These are phyloP conservation scores for Lecanosticta acicola DNA, from an alignment of 2,329 filamentous ascomycete genomes.

Conservation along the genomic window DNA sequence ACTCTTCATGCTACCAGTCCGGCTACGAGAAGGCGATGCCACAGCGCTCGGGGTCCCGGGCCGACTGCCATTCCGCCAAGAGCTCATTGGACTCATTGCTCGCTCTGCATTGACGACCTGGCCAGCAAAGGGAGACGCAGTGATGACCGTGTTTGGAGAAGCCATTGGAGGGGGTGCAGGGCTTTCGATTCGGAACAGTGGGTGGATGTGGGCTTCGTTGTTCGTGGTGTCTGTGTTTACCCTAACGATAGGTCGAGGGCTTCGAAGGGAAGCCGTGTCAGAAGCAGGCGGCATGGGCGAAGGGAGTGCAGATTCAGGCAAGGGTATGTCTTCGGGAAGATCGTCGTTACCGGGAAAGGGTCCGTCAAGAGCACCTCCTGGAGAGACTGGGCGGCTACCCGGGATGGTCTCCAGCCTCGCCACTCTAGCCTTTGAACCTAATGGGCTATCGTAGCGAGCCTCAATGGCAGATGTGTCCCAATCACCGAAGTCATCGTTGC, in stretches of 20 bases:
- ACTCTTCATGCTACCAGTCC: slow-evolving; percentile 21
- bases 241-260: slow-evolving; percentile 7
- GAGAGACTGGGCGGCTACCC: slow-evolving; percentile 60
- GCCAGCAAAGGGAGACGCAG: slow-evolving; percentile 63
- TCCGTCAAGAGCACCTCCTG: slow-evolving; percentile 54
- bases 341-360: slow-evolving; percentile 38
- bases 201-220: slow-evolving; percentile 68
- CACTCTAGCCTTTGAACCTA: slow-evolving; percentile 42
- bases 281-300: slow-evolving; percentile 7
- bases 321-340: slow-evolving; percentile 28
- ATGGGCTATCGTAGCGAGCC: slow-evolving; percentile 54
- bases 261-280: slow-evolving; percentile 12
- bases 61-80: slow-evolving; percentile 21
- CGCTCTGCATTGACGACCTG: slow-evolving; percentile 48
- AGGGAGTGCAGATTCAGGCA: slow-evolving; percentile 11
- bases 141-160: slow-evolving; percentile 65
- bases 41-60: slow-evolving; percentile 11
- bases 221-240: slow-evolving; percentile 35
- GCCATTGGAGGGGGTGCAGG: slow-evolving; percentile 58
- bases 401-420: slow-evolving; percentile 65
- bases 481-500: slow-evolving; percentile 60
- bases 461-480: slow-evolving; percentile 69
- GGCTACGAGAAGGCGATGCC: slow-evolving; percentile 9
- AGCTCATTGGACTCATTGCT: slow-evolving; percentile 18
- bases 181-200: slow-evolving; percentile 68